These are phyloP conservation scores for Anisodus acutangulus DNA, from an alignment of 257 asterid genomes.

Conservation along the genomic window DNA sequence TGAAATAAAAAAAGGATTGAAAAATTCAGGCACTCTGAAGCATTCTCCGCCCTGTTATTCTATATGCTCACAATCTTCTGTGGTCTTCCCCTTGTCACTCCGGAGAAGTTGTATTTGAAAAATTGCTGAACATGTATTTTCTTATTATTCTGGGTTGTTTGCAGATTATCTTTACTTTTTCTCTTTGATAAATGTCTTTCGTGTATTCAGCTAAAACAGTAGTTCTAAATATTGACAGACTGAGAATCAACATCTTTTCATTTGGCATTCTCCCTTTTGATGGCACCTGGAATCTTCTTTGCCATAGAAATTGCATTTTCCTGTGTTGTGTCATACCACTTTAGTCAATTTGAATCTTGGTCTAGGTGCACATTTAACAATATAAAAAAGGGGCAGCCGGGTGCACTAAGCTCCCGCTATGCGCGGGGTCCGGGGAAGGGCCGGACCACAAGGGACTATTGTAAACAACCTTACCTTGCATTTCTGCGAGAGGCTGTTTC, in stretches of 20 bases:
- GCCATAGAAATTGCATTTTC: not conserved
- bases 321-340: not conserved
- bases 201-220: not conserved
- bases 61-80: not conserved
- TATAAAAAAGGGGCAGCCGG: not conserved
- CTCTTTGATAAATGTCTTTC: not conserved
- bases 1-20: not conserved
- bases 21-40: not conserved
- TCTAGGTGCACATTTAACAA: not conserved
- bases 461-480: too few species aligned
- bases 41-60: not conserved
- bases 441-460: too few species aligned
- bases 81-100: not conserved
- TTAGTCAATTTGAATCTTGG: not conserved
- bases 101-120: conserved; percentile 4
- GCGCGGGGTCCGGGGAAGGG: too few species aligned
- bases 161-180: conserved; percentile 11
- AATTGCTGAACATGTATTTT: not conserved
- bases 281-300: not conserved
- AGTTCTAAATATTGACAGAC: not conserved
- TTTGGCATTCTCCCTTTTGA: not conserved
- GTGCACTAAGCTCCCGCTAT: too few species aligned
- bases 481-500: too few species aligned
- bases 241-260: not conserved
- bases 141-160: not conserved